Conservation (phyloP, 768 basidiomycete species). For the Neoboletus subvelutipes region DNA sequence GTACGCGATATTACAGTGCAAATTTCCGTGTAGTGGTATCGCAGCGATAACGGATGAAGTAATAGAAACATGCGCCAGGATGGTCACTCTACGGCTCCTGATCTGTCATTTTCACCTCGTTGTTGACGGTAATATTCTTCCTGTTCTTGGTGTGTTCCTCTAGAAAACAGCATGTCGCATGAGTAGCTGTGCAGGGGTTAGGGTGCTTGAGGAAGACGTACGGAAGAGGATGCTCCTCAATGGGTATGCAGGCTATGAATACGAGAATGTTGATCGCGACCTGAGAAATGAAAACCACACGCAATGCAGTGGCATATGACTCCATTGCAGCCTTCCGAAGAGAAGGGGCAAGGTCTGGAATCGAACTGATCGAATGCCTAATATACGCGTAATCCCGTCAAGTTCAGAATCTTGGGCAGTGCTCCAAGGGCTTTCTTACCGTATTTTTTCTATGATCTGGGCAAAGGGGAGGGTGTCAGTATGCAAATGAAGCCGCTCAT, state of each 20-base stretch:
- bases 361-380: conserved; percentile 72
- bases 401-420: conserved; percentile 13
- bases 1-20: conserved; percentile 30
- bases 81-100: conserved; percentile 18
- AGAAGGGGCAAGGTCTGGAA: conserved; percentile 58
- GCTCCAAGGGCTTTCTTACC: conserved; percentile 37
- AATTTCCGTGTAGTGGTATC: conserved; percentile 28
- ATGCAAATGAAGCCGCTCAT: conserved; percentile 21
- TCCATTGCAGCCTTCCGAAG: conserved; percentile 62
- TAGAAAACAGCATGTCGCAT: conserved; percentile 28
- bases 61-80: conserved; percentile 9
- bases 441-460: conserved; percentile 73
- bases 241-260: conserved; percentile 69
- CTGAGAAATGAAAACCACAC: conserved; percentile 82
- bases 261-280: conserved; percentile 62
- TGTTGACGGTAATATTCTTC: conserved; percentile 53
- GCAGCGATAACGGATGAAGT: conserved; percentile 8
- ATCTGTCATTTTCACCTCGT: conserved; percentile 20
- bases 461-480: conserved; percentile 22
- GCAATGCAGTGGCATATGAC: conserved; percentile 78
- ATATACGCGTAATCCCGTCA: conserved; percentile 12
- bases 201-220: conserved; percentile 16
- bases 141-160: conserved; percentile 63
- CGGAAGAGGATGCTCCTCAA: conserved; percentile 71
- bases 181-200: conserved; percentile 16